Evolutionary conservation across 768 basidiomycete species (phyloP), one percentile per base, ranked within the genome.

Genomic region (Lentinula detonsa): DNA sequence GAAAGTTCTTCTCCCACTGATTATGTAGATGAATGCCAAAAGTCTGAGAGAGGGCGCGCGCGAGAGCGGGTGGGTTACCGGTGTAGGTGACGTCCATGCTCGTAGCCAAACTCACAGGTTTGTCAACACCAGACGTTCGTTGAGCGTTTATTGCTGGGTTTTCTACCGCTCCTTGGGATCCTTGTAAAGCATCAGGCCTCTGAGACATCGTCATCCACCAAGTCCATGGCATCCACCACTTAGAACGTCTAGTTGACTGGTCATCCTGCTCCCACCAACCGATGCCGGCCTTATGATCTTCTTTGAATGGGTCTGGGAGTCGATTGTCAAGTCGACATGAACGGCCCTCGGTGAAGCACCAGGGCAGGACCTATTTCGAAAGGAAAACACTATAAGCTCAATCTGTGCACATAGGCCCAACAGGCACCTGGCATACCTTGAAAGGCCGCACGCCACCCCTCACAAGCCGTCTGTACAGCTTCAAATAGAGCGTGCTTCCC

Each of bases 21-120:
- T 98, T 97, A 72, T 98, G 96, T 67, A 98, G 70, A 74, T 98
- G 96, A 39, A 98, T 82, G 0, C 87, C 83, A 75, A 96, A 99
- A 11, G 96, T 81, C 62, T 90, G 86, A 15, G 76, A 73, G 33
- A 95, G 73, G 60, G 78, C 81, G 63, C 76, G 66, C 69, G 90
- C 88, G 65, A 89, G 71, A 31, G 55, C 55, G 31, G 55, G 55
- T 28, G 55, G 55, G 55, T 56, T 33, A 23, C 55, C 55, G 8
- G 55, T 43, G 31, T 56, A 56, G 4, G 11, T 21, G 18, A 33
- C 10, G 8, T 54, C 53, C 11, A n/a, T 46, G 18, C 35, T 16
- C 55, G 40, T 37, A 56, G n/a, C 54, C n/a, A 28, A 40, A 2
- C n/a, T 28, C 5, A 18, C 46, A 18, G 3, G 16, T 7, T 48